These are phyloP conservation scores for Lasiosphaeria miniovina DNA, from an alignment of 495 filamentous ascomycete genomes.

Conservation along the genomic window DNA sequence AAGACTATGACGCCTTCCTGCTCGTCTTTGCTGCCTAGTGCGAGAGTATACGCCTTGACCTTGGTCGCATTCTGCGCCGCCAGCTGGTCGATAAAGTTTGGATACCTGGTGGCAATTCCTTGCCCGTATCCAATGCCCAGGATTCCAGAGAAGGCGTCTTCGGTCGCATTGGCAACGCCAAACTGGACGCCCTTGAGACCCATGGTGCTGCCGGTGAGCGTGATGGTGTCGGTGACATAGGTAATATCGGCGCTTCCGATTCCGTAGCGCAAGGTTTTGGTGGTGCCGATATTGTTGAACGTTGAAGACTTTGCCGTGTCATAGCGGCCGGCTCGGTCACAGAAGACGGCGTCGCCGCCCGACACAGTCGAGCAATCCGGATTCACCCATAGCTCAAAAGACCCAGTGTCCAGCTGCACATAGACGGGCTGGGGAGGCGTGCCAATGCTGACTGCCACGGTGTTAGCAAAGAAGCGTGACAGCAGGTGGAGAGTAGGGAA, in stretches of 20 bases:
- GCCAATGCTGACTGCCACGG: conserved; percentile 42
- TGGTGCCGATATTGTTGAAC: conserved; percentile 25
- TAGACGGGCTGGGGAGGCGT: conserved; percentile 46
- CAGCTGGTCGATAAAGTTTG: conserved; percentile 46
- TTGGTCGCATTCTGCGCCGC: conserved; percentile 37
- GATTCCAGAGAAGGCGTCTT: conserved; percentile 46
- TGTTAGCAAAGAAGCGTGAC: conserved; percentile 16
- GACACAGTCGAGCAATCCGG: conserved; percentile 42
- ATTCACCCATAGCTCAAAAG: conserved; percentile 53
- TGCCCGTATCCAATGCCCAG: conserved; percentile 46
- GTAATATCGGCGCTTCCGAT: conserved; percentile 44
- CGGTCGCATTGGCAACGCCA: conserved; percentile 38
- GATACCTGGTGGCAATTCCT: conserved; percentile 40
- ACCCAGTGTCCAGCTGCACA: conserved; percentile 50
- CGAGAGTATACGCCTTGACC: conserved; percentile 48
- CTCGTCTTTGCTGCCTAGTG: conserved; percentile 45
- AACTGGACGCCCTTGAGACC: conserved; percentile 41
- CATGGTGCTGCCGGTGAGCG: conserved; percentile 36
- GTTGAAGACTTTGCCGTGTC: conserved; percentile 38
- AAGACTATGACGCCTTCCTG: conserved; percentile 79
- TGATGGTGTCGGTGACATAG: conserved; percentile 44
- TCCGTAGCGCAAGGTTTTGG: conserved; percentile 41
- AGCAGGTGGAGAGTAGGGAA: neutral
- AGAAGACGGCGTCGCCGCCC: conserved; percentile 39
- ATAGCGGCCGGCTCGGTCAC: conserved; percentile 40